Conservation (phyloP, 257 asterid genomes). For the Fraxinus anomala region DNA sequence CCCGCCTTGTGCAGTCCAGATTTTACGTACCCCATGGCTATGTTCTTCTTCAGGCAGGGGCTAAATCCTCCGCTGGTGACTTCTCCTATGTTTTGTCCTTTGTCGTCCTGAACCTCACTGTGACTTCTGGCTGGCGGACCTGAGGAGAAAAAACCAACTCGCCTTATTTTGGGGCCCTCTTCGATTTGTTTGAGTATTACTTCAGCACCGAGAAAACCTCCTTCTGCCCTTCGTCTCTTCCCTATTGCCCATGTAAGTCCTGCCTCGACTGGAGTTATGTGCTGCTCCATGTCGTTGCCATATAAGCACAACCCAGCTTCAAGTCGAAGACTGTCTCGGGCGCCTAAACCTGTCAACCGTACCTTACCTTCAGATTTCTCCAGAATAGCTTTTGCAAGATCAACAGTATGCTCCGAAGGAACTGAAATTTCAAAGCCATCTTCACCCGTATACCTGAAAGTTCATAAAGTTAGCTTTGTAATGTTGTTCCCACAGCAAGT, state of each 20-base stretch:
- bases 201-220: conserved; percentile 62
- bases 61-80: conserved; percentile 98
- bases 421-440: conserved; percentile 63
- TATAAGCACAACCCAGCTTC: conserved; percentile 61
- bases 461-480: conserved; percentile 19
- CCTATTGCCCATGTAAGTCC: conserved; percentile 63
- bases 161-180: conserved; percentile 76
- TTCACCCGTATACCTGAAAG: conserved; percentile 62
- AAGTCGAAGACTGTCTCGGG: conserved; percentile 62
- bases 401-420: conserved; percentile 51
- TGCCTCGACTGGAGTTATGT: conserved; percentile 54
- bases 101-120: conserved; percentile 84
- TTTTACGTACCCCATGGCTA: conserved; percentile 95
- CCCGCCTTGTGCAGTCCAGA: conserved; percentile 85
- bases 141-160: conserved; percentile 78
- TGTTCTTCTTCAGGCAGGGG: conserved; percentile 94
- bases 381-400: conserved; percentile 49
- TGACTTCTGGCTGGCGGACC: conserved; percentile 97
- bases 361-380: conserved; percentile 67
- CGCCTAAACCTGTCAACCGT: conserved; percentile 52
- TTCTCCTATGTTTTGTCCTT: conserved; percentile 81
- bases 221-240: conserved; percentile 58
- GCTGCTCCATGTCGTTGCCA: conserved; percentile 58
- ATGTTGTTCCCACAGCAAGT: not conserved
- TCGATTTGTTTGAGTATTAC: conserved; percentile 84